Conservation (phyloP, 2,329 filamentous ascomycete genomes). For the Alternaria triticimaculans region DNA sequence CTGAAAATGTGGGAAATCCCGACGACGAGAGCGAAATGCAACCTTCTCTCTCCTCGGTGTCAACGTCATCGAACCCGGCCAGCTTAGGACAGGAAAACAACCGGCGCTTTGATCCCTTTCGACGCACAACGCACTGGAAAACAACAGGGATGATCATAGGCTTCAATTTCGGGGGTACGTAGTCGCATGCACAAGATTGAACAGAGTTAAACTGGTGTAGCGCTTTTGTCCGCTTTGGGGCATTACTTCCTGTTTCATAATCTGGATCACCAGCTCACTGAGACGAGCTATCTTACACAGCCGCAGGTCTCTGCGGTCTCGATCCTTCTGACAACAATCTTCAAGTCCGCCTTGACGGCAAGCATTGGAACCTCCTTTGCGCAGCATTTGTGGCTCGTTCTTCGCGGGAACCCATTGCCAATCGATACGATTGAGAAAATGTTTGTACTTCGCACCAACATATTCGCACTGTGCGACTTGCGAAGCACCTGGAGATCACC, state of each 20-base stretch:
- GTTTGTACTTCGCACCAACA: constrained; percentile 2
- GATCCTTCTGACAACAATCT: constrained; percentile 1
- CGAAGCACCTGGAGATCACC: too few relatives aligned
- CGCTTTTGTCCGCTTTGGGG: too few relatives aligned
- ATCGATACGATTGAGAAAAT: neutral
- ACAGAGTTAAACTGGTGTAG: too few relatives aligned
- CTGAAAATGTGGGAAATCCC: neutral
- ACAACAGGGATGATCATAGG: neutral
- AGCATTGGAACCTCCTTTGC: constrained; percentile 3
- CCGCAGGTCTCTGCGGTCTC: constrained; percentile 4
- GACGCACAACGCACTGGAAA: neutral
- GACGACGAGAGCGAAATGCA: neutral
- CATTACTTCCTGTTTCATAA: too few relatives aligned
- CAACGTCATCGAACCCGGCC: neutral
- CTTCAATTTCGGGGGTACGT: too few relatives aligned
- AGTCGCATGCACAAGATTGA: too few relatives aligned
- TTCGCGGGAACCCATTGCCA: neutral
- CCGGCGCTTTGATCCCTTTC: too few relatives aligned
- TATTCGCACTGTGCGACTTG: neutral
- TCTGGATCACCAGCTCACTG: neutral
- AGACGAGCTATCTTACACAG: neutral
- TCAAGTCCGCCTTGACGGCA: neutral
- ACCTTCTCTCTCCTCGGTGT: neutral
- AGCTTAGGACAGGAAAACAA: too few relatives aligned
- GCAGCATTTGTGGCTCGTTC: constrained; percentile 9